Evolutionary conservation across 768 basidiomycete species (phyloP).

Genomic region (Boletus rubropictus): DNA sequence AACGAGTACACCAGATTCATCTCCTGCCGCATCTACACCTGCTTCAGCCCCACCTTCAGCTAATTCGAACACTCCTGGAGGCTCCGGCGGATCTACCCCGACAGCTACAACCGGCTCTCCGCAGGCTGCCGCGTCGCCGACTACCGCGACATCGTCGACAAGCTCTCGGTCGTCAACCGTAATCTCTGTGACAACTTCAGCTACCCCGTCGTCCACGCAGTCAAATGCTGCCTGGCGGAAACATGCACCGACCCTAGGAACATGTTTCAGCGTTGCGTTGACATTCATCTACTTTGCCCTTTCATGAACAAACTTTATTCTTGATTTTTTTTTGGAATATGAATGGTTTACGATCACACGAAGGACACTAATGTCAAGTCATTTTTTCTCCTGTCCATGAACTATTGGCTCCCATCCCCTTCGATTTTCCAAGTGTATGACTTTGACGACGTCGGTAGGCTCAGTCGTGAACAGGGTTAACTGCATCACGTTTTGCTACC

Average conservation of each 20-base stretch:
- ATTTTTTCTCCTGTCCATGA: conserved; percentile 18
- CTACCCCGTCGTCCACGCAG: conserved; percentile 10
- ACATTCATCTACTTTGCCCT: conserved; percentile 14
- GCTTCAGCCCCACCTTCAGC: not conserved
- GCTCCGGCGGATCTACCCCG: not conserved
- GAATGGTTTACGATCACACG: conserved; percentile 7
- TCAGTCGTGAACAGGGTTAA: conserved; percentile 8
- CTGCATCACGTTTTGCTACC: conserved; percentile 7
- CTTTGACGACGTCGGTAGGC: conserved; percentile 14
- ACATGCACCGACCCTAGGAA: conserved; percentile 10
- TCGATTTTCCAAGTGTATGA: conserved; percentile 13
- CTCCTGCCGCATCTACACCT: not conserved
- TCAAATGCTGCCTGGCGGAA: conserved; percentile 26
- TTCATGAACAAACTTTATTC: conserved; percentile 14
- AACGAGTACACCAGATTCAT: conserved; percentile 1
- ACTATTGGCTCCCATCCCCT: not conserved
- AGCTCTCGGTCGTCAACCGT: conserved; percentile 1
- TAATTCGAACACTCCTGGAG: not conserved
- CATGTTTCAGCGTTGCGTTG: conserved; percentile 16
- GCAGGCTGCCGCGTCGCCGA: not conserved
- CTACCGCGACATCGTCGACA: conserved; percentile 1
- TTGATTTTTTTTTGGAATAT: conserved; percentile 9
- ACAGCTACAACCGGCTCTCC: not conserved
- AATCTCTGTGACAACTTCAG: conserved; percentile 3
- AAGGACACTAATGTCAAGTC: conserved; percentile 10